Evolutionary conservation across 352 stramenopile species (phyloP), one percentile per base, ranked within the genome.

Genomic region (Phytophthora tentaculata): DNA sequence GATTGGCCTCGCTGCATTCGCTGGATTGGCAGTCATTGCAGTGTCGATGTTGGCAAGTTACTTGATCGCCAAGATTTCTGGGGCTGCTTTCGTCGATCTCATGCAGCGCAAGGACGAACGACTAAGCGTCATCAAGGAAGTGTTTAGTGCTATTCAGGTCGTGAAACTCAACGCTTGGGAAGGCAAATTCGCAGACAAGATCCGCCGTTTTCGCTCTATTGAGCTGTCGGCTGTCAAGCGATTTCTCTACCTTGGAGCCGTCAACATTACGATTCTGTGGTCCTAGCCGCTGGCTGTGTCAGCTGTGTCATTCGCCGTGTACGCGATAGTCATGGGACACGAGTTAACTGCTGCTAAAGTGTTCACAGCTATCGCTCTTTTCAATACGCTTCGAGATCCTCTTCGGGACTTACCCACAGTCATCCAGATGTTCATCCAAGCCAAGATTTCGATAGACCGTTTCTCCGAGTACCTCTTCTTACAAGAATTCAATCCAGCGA

Each of bases 131-230:
- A 94, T 97, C 45, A 97, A 94, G 61, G 96, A 99, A 69, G 84
- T 97, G 0, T 82, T 98, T 23, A 77, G 79, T 20, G 86, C 91
- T 16, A 98, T 99, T 60, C 94, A 98, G 73, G 88, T 98, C 47
- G 92, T 99, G 65, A 99, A 99, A 69, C 70, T 99, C 0, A 98
- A 98, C 60, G 88, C 84, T 1, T 98, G 91, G 90, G 94, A 98
- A 59, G 41, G 56, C 29, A 86, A 90, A 16, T 97, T 97, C 71
- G 66, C 76, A 13, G 87, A 89, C 8, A 86, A 96, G 68, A 88
- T 98, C 24, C 57, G 67, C 43, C 45, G 66, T 10, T 41, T 92
- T 16, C 79, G 93, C 20, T 60, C 78, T 13, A 86, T 92, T 62
- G 97, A 98, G 68, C 89, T 96, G 50, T 77, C 84, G 69, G 19